Conservation (phyloP, 2,329 filamentous ascomycete species). For the Cladosporium sp. region DNA sequence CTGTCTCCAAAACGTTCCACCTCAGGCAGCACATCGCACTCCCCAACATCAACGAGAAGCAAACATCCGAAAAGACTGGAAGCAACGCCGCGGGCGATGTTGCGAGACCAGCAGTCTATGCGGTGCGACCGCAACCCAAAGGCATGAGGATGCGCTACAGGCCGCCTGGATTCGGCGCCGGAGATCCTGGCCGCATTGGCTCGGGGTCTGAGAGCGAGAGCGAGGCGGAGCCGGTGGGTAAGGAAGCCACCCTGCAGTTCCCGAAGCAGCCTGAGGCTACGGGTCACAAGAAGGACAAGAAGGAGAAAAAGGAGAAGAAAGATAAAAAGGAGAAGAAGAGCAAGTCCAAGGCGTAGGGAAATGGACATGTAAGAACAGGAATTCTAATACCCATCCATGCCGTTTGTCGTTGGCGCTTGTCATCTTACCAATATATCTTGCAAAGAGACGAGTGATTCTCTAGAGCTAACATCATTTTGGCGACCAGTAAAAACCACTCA, state of each 20-base stretch:
- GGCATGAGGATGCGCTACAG: conserved; percentile 62
- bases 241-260: conserved; percentile 19
- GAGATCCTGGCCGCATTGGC: conserved; percentile 38
- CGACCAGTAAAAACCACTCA: too few relatives aligned
- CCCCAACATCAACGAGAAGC: conserved; percentile 35
- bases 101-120: conserved; percentile 44
- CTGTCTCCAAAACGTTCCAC: conserved; percentile 56
- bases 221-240: conserved; percentile 30
- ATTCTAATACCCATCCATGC: conserved; percentile 3
- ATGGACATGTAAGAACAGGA: conserved; percentile 1
- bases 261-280: conserved; percentile 27
- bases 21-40: conserved; percentile 58
- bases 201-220: conserved; percentile 36
- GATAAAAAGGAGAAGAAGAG: conserved; percentile 31
- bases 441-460: too few relatives aligned
- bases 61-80: conserved; percentile 35
- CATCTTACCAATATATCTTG: too few relatives aligned
- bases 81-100: conserved; percentile 36
- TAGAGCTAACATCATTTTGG: too few relatives aligned
- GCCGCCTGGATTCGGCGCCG: conserved; percentile 54
- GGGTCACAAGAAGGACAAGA: conserved; percentile 31
- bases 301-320: conserved; percentile 29
- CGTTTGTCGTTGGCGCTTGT: too few relatives aligned
- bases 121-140: conserved; percentile 58
- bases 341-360: conserved; percentile 9